Evolutionary conservation across 495 filamentous ascomycete species (phyloP), one percentile per base, ranked within the genome.

Genomic region (Penicillium verhagenii): DNA sequence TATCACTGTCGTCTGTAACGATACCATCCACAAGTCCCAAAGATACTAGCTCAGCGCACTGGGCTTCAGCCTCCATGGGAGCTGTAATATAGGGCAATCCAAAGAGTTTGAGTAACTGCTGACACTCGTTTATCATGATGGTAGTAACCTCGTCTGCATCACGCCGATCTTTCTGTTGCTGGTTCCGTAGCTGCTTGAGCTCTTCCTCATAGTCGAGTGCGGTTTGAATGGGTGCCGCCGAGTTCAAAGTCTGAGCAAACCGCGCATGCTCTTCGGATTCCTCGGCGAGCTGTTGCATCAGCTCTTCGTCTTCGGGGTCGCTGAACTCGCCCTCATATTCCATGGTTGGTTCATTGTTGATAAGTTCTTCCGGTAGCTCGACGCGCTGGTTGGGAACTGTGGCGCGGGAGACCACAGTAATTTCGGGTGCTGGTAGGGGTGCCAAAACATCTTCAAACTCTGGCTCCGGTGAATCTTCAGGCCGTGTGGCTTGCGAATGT

Each of bases 11-110:
- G 63, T 98, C 94, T 0, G 94, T 98, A n/a, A 98, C 92, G 59
- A 97, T 96, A 9, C 94, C 94, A 65, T 98, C 94, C 20, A 98
- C 94, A 3, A 98, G 80, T 0, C 89, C 88, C 6, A 97, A 75
- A 1, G 71, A 72, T 3, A 97, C 92, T 6, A 98, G 81, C 67
- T 96, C 89, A 20, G 94, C 94, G 65, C 94, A 98, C 64, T 98
- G 94, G 9, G 94, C 94, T 79, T 98, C 94, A 7, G 94, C 94
- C 81, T 98, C 94, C 94, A 97, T 96, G 1, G 94, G 94, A 0
- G 94, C 94, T 0, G 93, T 97, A 61, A 98, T 87, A 68, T 97
- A 98, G 0, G 94, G 94, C 20, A 98, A 79, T 14, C 94, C 94
- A 68, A 98, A 98, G 35, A 96, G 85, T 16, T 79, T 79, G 43